A percentile compares a stretch with the other conserved stretches of the same genome.
Evolutionary conservation across 164 flowering plant genomes (phyloP).

Genomic region (Macadamia tetraphylla): DNA sequence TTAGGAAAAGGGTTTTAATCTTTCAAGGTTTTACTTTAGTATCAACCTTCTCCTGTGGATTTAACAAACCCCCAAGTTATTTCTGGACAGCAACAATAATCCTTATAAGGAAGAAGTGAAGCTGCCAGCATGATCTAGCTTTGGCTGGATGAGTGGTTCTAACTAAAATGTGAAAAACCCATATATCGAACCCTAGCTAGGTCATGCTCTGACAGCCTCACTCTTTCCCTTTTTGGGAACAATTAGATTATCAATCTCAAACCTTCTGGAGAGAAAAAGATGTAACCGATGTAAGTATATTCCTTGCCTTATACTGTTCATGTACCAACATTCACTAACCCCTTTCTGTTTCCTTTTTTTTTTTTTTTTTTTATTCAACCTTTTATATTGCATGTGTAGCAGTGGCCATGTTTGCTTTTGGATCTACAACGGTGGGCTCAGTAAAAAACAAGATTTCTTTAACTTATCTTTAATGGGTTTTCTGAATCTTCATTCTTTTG

Average conservation of each 20-base stretch:
- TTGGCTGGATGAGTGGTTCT: constrained; percentile 21
- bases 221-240: constrained; percentile 57
- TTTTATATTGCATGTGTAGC: not conserved
- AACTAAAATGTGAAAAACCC: not conserved
- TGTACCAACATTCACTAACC: constrained; percentile 2
- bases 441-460: too few relatives aligned
- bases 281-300: constrained; percentile 18
- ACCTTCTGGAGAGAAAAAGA: not conserved
- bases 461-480: not conserved
- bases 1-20: too few relatives aligned
- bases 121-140: constrained; percentile 97
- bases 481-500: too few relatives aligned
- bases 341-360: not conserved
- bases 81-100: not conserved
- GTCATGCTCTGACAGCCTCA: constrained; percentile 94
- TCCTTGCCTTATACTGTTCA: constrained; percentile 9
- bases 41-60: too few relatives aligned
- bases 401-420: constrained; percentile 4
- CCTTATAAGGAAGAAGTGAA: constrained; percentile 67
- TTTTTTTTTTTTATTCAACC: too few relatives aligned
- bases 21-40: too few relatives aligned
- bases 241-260: not conserved
- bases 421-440: not conserved
- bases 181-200: constrained; percentile 40
- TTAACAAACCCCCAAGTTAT: too few relatives aligned